Base-by-base conservation (phyloP, 2,329 filamentous ascomycete species). In the Colletotrichum chrysophilum region DNA sequence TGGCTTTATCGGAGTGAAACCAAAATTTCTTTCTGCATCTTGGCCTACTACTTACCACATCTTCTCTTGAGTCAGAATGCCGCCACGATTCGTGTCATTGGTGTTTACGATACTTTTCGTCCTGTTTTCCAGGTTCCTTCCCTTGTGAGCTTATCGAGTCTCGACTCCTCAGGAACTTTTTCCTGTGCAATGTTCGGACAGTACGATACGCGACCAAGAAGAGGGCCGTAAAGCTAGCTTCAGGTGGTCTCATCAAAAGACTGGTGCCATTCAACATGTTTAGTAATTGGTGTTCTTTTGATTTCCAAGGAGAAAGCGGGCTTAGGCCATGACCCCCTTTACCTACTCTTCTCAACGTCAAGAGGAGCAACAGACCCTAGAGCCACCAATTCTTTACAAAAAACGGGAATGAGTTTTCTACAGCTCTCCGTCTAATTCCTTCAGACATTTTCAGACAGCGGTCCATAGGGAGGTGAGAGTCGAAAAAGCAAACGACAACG, bases 91-190 rank as follows among this genome's bases (percentile, higher is more conserved):
- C 43, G 10, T 48, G 9, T 13, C 0, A 4, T 21, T 4, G n/a
- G 43, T 0, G 18, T n/a, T 48, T 13, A 21, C 0, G 18, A 21
- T 7, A 7, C 38, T 13, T 1, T 48, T 4, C 5, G 0, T 13
- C 1, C 2, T 0, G 18, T 48, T 21, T 1, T 4, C 5, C 43
- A 4, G 5, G n/a, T 0, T 7, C n/a, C 43, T 48, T 12, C n/a
- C 43, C 43, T 10, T 48, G 5, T 1, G 43, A n/a, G 10, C 0
- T 7, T 21, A 5, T n/a, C 8, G 36, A n/a, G 36, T 43, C 36
- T 10, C 38, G 9, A 48, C 43, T 13, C 1, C n/a, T 1, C 18
- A 21, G 5, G 38, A 5, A 2, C 4, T 3, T n/a, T 43, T 43
- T 4, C 1, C 38, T 12, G 5, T 48, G 2, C 9, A n/a, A 2